A percentile compares a stretch with the other conserved stretches of the same genome.
Conservation (phyloP, 257 asterid species). For the Solanum lycopersicoides region DNA sequence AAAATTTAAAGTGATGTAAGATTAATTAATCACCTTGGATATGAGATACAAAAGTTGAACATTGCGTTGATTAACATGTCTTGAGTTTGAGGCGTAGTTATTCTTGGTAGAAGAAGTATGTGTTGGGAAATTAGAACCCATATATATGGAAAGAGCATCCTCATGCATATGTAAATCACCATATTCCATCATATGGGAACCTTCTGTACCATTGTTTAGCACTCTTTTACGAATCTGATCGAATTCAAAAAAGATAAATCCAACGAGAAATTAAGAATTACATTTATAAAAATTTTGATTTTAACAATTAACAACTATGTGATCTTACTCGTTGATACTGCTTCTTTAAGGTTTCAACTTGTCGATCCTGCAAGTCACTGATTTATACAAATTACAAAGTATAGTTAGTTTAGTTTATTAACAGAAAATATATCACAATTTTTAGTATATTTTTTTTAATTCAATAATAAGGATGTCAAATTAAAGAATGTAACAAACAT, state of each 20-base stretch:
- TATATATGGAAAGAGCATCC: slow-evolving; percentile 43
- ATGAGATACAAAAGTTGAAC: slow-evolving; percentile 70
- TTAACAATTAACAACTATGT: neutral
- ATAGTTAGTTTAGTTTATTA: neutral
- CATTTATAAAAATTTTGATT: neutral
- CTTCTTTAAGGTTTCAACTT: neutral
- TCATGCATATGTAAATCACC: slow-evolving; percentile 47
- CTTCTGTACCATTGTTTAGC: slow-evolving; percentile 40
- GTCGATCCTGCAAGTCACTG: neutral
- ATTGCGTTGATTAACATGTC: slow-evolving; percentile 59
- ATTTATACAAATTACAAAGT: neutral
- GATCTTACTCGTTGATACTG: neutral
- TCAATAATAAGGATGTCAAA: neutral
- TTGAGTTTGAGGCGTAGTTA: slow-evolving; percentile 19
- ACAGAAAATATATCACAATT: neutral
- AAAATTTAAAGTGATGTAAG: neutral
- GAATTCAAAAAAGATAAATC: neutral
- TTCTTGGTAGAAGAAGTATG: slow-evolving; percentile 30
- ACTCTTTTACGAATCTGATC: slow-evolving; percentile 67
- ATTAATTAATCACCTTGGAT: slow-evolving; percentile 45
- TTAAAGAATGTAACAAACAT: neutral
- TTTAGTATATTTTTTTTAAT: no score
- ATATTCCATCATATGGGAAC: slow-evolving; percentile 89
- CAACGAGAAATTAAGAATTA: neutral
- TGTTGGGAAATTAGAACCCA: slow-evolving; percentile 71